Evolutionary conservation across 2,329 filamentous ascomycete genomes (phyloP).

Genomic region (Exophiala oligosperma): DNA sequence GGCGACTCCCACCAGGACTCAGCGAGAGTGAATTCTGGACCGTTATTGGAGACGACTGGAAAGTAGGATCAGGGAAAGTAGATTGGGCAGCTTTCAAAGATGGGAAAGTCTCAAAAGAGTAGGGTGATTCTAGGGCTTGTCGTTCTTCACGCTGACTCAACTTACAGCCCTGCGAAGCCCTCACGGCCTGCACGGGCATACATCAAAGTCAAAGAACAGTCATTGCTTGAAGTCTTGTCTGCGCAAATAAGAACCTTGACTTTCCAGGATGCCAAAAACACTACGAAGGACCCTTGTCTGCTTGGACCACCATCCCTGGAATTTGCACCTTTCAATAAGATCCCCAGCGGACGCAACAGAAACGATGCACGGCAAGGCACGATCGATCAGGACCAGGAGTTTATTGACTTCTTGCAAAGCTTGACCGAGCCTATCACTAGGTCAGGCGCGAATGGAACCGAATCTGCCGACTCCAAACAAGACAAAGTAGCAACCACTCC

Average conservation of each 20-base stretch:
- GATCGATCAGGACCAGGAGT: conserved; percentile 95
- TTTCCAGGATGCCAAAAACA: conserved; percentile 82
- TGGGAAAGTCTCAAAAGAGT: conserved; percentile 85
- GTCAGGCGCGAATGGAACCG: conserved; percentile 50
- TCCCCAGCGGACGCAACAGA: conserved; percentile 71
- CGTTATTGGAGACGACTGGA: conserved; percentile 78
- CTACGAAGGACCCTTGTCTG: conserved; percentile 68
- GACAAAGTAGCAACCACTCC: conserved; percentile 79
- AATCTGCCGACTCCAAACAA: conserved; percentile 53
- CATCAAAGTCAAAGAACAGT: conserved; percentile 73
- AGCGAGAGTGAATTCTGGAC: conserved; percentile 74
- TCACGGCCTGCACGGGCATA: conserved; percentile 80
- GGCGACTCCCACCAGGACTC: conserved; percentile 82
- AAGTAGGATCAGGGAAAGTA: conserved; percentile 72
- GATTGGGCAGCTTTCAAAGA: conserved; percentile 77
- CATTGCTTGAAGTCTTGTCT: conserved; percentile 66
- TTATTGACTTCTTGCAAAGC: conserved; percentile 86
- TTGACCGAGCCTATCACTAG: conserved; percentile 73
- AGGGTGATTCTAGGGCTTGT: conserved; percentile 35
- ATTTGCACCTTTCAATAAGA: conserved; percentile 79
- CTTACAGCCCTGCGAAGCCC: conserved; percentile 72
- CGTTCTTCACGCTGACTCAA: conserved; percentile 20
- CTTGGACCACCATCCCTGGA: conserved; percentile 79
- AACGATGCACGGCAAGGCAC: conserved; percentile 86
- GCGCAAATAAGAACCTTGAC: conserved; percentile 66